A percentile compares a stretch with the other conserved stretches of the same genome.
phyloP scores from a whole-genome alignment of 1,284 basidiomycete species.

The Apiotrichum sp. region DNA sequence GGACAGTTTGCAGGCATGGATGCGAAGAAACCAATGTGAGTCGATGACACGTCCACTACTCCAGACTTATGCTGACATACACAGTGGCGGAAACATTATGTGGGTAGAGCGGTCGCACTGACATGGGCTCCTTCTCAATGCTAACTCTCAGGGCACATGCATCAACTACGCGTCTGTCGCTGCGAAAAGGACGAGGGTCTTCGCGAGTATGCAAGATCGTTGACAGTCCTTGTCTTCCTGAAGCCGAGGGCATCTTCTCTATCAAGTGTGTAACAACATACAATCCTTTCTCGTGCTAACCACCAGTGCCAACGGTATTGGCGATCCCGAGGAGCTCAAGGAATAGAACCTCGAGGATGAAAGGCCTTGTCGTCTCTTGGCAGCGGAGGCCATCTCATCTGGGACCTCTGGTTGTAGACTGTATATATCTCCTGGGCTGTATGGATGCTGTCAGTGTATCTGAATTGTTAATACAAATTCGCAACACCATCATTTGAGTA shows the following conservation, averaged over 20 bases:
- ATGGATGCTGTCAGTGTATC: no score
- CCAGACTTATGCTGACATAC: slow-evolving; percentile 8
- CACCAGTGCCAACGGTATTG: slow-evolving; percentile 64
- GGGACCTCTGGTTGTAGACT: no score
- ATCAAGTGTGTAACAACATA: slow-evolving; percentile 56
- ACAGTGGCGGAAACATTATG: slow-evolving; percentile 81
- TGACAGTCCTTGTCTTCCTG: slow-evolving; percentile 95
- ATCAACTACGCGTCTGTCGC: slow-evolving; percentile 85
- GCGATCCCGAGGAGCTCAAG: slow-evolving; percentile 80
- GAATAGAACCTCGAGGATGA: slow-evolving; percentile 29
- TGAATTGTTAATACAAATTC: no score
- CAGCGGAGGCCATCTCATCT: no score
- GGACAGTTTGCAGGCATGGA: slow-evolving; percentile 76
- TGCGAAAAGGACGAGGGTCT: slow-evolving; percentile 88
- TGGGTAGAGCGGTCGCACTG: neutral
- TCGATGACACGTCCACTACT: neutral
- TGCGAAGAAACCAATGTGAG: slow-evolving; percentile 81
- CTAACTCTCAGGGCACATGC: slow-evolving; percentile 63
- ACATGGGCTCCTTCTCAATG: no score
- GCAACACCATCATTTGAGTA: no score
- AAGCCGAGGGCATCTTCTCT: slow-evolving; percentile 92
- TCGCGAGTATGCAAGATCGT: slow-evolving; percentile 96
- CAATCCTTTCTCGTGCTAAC: neutral
- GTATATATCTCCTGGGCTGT: no score
- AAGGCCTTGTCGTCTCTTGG: no score